Conservation (phyloP, 352 stramenopile genomes). For the Lagenidium sp. region DNA sequence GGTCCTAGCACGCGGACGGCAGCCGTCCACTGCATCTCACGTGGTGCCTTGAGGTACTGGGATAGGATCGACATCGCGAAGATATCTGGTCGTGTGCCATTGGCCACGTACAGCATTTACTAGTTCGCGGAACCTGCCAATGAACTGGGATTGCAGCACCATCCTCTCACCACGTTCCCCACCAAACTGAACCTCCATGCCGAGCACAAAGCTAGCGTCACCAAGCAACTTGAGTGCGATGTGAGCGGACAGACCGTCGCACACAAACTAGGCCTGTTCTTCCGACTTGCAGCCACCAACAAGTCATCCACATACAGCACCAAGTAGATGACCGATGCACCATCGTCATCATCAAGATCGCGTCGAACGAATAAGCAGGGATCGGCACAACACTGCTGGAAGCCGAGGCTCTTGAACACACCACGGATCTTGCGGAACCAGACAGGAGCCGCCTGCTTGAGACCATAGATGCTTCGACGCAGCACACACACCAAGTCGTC, state of each 20-base stretch:
- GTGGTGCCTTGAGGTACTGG: slow-evolving; percentile 6
- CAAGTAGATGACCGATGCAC: slow-evolving; percentile 1
- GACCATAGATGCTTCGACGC: slow-evolving; percentile 18
- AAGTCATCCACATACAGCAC: slow-evolving; percentile 8
- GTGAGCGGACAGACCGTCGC: neutral
- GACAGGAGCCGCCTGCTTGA: slow-evolving; percentile 21
- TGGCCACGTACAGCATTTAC: slow-evolving; percentile 14
- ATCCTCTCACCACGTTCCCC: neutral
- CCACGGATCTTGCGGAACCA: slow-evolving; percentile 17
- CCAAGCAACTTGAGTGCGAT: slow-evolving; percentile 10
- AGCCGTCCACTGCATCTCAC: slow-evolving; percentile 12
- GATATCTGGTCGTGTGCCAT: slow-evolving; percentile 13
- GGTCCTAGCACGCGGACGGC: slow-evolving; percentile 9
- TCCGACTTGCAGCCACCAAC: slow-evolving; percentile 6
- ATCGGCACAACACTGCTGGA: neutral
- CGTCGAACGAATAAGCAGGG: neutral
- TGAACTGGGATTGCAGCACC: neutral
- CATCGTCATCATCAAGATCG: neutral
- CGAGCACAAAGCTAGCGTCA: slow-evolving; percentile 6
- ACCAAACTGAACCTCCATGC: slow-evolving; percentile 9
- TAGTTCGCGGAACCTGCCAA: slow-evolving; percentile 5
- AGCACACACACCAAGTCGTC: slow-evolving; percentile 15
- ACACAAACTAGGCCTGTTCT: neutral
- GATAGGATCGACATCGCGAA: neutral
- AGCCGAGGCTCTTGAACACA: neutral